phyloP scores from a whole-genome alignment of 495 filamentous ascomycete species.

The Penicillium daleae region DNA sequence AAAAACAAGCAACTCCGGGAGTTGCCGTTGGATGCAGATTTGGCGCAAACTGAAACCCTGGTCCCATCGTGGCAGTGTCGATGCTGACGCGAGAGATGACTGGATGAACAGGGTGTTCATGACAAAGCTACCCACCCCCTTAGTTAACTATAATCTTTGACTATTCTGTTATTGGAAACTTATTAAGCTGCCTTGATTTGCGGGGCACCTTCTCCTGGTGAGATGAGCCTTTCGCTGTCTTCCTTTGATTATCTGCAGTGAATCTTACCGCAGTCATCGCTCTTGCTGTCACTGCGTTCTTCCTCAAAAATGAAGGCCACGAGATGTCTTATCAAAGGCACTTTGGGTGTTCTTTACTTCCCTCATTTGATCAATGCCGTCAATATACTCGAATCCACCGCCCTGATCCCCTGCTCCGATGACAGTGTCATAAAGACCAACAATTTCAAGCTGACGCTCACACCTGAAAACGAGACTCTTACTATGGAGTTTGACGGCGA shows the following conservation, averaged over 20 bases:
- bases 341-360: neutral
- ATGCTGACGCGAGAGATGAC: neutral
- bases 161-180: neutral
- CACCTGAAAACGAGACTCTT: neutral
- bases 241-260: neutral
- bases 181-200: neutral
- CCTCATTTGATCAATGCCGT: neutral
- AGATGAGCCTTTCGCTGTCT: neutral
- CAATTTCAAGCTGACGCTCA: neutral
- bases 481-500: neutral
- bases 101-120: neutral
- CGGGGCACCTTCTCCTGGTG: neutral
- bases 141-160: no score
- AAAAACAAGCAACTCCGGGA: neutral
- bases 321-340: neutral
- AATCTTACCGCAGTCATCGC: neutral
- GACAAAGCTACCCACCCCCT: neutral
- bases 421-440: neutral
- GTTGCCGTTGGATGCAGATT: neutral
- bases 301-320: neutral
- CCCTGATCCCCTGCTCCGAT: neutral
- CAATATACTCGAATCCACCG: neutral
- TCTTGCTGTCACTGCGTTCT: neutral
- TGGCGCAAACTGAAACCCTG: neutral
- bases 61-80: conserved; percentile 1